Evolutionary conservation across 345 rosid genomes (phyloP), one percentile per base, ranked within the genome.

Genomic region (Passiflora organensis): DNA sequence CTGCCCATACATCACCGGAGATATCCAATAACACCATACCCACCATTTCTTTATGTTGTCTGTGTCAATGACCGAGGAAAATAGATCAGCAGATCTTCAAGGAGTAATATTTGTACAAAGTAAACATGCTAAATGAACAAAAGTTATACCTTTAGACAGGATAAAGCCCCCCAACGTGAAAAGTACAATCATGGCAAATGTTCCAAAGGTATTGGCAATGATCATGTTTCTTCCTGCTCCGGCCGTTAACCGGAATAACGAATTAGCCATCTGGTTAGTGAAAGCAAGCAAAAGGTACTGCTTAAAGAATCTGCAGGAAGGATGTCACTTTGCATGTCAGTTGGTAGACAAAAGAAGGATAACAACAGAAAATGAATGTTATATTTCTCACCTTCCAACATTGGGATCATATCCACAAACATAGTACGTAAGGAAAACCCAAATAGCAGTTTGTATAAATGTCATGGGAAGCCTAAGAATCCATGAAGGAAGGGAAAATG

Each of bases 21-120:
- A 87, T 50, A 58, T 45, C 95, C 95, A 90, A 56, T 79, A 87
- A 37, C 81, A 90, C 95, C 97, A 87, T 21, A 75, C 76, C 97
- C 93, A 84, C 97, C 95, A 87, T 56, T 76, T 82, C 64, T 90
- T 84, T 2, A 90, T 66, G 44, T 81, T 57, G 1, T 87, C 97
- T 89, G 53, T 20, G 17, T 19, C 28, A 55, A 42, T 18, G 22
- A 43, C 34, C 16, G 32, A 10, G 4, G 25, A 59, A 52, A 28
- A 28, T 3, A 6, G 24, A 14, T 15, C 5, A 22, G 47, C 36
- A 21, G 14, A 18, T 41, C 34, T 28, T 41, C 43, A 41, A 15
- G 43, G 13, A 5, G 5, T 6, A 41, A 41, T 41, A 6, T 8
- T 41, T 41, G n/a, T 5, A 0, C 1, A 37, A 37, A 0, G 41